These are phyloP conservation scores for Pestalotiopsis sp. DNA, from an alignment of 2,329 filamentous ascomycete species.

Conservation along the genomic window DNA sequence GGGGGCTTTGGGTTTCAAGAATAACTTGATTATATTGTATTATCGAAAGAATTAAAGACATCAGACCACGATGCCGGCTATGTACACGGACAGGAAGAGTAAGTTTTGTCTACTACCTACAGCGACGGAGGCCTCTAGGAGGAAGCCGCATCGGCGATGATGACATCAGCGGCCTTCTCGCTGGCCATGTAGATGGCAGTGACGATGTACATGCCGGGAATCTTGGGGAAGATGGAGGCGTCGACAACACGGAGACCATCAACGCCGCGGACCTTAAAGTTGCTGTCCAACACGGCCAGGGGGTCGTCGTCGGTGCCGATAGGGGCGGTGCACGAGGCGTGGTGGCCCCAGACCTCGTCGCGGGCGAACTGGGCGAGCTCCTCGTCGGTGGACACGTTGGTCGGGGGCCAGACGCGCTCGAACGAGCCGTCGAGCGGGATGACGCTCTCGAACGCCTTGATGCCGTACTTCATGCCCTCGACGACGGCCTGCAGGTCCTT, in stretches of 20 bases:
- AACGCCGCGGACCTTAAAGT: constrained; percentile 60
- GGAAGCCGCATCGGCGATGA: constrained; percentile 28
- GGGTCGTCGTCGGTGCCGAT: constrained; percentile 58
- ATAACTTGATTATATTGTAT: not conserved
- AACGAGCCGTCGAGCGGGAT: constrained; percentile 41
- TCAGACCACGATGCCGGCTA: not conserved
- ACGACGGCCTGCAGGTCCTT: constrained; percentile 43
- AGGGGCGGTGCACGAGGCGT: constrained; percentile 48
- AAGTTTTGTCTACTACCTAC: not conserved
- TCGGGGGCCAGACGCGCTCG: constrained; percentile 37
- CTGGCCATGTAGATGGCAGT: constrained; percentile 56
- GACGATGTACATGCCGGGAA: constrained; percentile 44
- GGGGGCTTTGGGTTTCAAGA: not conserved
- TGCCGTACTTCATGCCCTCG: constrained; percentile 50
- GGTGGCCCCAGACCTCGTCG: constrained; percentile 37
- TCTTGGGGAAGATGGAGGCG: constrained; percentile 57
- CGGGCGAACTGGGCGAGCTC: constrained; percentile 50
- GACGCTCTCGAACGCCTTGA: constrained; percentile 38
- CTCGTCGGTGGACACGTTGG: constrained; percentile 39
- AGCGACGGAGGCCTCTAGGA: not conserved
- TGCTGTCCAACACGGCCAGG: constrained; percentile 58
- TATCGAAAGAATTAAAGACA: not conserved
- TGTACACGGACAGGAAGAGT: not conserved
- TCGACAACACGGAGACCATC: constrained; percentile 62
- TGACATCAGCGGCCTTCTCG: constrained; percentile 65